Conservation (phyloP, 2,329 filamentous ascomycete genomes). For the Colletotrichum filicis region DNA sequence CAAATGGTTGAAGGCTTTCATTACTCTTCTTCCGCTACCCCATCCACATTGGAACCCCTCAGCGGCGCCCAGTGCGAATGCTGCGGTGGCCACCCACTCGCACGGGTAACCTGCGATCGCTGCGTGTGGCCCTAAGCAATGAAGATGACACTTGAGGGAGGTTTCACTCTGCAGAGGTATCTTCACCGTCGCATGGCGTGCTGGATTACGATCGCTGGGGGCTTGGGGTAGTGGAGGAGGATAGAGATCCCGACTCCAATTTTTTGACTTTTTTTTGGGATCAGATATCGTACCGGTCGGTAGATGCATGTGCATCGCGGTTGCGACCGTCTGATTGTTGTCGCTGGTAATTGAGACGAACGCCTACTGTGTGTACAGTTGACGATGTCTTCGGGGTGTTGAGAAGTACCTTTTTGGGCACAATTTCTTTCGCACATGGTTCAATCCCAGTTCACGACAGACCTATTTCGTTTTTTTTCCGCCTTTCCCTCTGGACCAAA, state of each 20-base stretch:
- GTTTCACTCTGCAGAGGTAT: slow-evolving; percentile 78
- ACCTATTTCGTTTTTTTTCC: neutral
- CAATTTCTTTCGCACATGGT: slow-evolving; percentile 18
- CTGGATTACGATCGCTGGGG: slow-evolving; percentile 74
- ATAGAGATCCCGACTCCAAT: slow-evolving; percentile 64
- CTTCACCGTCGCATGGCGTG: slow-evolving; percentile 77
- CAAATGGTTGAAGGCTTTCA: slow-evolving; percentile 67
- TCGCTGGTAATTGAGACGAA: neutral
- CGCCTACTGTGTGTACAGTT: neutral
- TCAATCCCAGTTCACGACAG: neutral
- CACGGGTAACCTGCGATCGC: slow-evolving; percentile 74
- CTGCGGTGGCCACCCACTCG: slow-evolving; percentile 74
- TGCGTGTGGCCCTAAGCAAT: slow-evolving; percentile 73
- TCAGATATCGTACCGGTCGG: too few species aligned
- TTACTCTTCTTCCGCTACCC: slow-evolving; percentile 60
- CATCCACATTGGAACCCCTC: slow-evolving; percentile 66
- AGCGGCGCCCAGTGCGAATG: slow-evolving; percentile 76
- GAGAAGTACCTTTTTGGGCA: neutral
- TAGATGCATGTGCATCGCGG: neutral
- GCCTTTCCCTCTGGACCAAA: neutral
- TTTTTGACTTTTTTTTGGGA: slow-evolving; percentile 30
- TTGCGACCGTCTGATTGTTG: neutral
- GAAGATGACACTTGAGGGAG: slow-evolving; percentile 77
- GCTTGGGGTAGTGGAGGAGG: slow-evolving; percentile 66
- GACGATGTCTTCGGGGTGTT: neutral